These are phyloP conservation scores for Suhomyces wounanorum DNA, from an alignment of 1,139 yeast species.

Conservation along the genomic window DNA sequence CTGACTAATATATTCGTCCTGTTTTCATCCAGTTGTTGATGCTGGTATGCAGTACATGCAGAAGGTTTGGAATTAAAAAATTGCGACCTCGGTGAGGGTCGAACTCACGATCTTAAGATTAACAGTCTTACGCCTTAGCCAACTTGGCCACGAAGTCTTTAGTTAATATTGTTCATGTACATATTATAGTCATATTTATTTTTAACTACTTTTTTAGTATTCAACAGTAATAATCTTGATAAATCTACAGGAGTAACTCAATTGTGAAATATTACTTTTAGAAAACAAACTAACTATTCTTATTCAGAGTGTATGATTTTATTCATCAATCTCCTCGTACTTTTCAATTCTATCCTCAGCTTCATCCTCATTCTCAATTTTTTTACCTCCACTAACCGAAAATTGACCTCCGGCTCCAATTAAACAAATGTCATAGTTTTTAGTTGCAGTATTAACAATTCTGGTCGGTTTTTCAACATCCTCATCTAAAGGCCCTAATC, in stretches of 20 bases:
- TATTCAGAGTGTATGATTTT: neutral
- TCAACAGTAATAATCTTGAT: too few species aligned
- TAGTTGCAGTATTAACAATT: slow-evolving; percentile 91
- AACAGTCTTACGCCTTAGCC: slow-evolving; percentile 61
- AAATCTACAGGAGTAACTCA: neutral
- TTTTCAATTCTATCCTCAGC: slow-evolving; percentile 61
- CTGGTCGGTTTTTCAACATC: slow-evolving; percentile 86
- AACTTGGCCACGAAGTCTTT: slow-evolving; percentile 56
- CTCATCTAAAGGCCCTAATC: slow-evolving; percentile 89
- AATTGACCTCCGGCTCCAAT: slow-evolving; percentile 97
- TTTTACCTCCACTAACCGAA: slow-evolving; percentile 80
- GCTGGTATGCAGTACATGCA: slow-evolving; percentile 6
- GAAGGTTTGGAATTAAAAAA: neutral
- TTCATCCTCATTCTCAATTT: slow-evolving; percentile 60
- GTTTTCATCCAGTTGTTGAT: neutral
- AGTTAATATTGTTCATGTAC: too few species aligned
- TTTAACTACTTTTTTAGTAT: too few species aligned
- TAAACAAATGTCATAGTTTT: slow-evolving; percentile 63
- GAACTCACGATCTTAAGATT: slow-evolving; percentile 50
- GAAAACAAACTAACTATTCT: neutral
- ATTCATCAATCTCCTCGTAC: slow-evolving; percentile 44
- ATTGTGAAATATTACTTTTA: neutral
- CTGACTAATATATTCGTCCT: too few species aligned
- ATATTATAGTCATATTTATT: too few species aligned
- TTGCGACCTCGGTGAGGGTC: slow-evolving; percentile 47